A percentile compares a stretch with the other conserved stretches of the same genome.
These are phyloP conservation scores for Macrophomina phaseolina DNA, from an alignment of 2,329 filamentous ascomycete species.

Conservation along the genomic window DNA sequence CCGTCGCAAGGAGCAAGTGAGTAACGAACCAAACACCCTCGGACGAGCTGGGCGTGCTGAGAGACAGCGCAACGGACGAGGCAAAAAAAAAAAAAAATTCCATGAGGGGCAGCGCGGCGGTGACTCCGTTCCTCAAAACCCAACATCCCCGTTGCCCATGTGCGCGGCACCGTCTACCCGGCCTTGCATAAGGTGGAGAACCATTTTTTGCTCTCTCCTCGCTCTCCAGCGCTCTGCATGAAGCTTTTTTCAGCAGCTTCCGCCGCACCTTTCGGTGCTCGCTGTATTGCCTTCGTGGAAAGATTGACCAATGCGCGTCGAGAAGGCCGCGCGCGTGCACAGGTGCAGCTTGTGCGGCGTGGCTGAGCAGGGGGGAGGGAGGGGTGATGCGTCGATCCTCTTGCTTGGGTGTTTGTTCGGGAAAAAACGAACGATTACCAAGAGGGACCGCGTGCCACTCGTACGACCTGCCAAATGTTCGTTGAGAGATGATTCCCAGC, in stretches of 20 bases:
- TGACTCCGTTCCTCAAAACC: conserved; percentile 3
- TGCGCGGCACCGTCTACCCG: neutral
- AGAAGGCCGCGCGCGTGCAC: conserved; percentile 20
- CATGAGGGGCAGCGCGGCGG: neutral
- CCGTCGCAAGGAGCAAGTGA: conserved; percentile 7
- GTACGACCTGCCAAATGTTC: conserved; percentile 22
- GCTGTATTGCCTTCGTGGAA: neutral
- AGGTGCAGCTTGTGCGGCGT: conserved; percentile 19
- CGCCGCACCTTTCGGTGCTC: conserved; percentile 2
- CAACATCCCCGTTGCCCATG: neutral
- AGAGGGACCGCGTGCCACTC: conserved; percentile 19
- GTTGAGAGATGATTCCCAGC: neutral
- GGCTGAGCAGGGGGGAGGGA: conserved; percentile 12
- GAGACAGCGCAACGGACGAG: neutral
- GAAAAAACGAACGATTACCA: conserved; percentile 8
- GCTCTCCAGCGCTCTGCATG: neutral
- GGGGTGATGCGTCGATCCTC: neutral
- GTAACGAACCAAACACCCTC: neutral
- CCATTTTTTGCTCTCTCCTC: neutral
- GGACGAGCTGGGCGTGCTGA: no score
- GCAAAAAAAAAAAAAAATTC: neutral
- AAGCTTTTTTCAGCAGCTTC: neutral
- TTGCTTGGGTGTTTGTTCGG: neutral
- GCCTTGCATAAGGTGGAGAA: conserved; percentile 17
- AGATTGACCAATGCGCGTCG: conserved; percentile 7